phyloP scores from a whole-genome alignment of 2,329 filamentous ascomycete genomes.

The Pseudogymnoascus sp. region DNA sequence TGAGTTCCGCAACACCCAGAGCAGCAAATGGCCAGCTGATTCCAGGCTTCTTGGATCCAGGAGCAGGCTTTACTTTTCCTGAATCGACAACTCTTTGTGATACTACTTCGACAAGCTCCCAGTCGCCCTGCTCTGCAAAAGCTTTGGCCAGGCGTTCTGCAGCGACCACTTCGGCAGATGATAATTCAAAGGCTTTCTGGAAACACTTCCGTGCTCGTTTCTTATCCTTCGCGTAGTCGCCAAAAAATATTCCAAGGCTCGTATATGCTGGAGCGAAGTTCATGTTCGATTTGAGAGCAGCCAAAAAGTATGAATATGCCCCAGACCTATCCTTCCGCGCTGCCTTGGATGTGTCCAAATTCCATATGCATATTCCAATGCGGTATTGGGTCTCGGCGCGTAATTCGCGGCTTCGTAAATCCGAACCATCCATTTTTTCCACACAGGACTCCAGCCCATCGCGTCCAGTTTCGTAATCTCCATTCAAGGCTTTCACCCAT shows the following conservation, averaged over 20 bases:
- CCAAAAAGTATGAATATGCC: slow-evolving; percentile 76
- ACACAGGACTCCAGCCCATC: slow-evolving; percentile 64
- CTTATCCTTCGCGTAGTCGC: slow-evolving; percentile 82
- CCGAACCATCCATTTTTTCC: slow-evolving; percentile 52
- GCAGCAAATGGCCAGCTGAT: slow-evolving; percentile 96
- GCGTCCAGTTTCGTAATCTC: slow-evolving; percentile 60
- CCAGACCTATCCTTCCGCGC: slow-evolving; percentile 73
- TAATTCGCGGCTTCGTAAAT: slow-evolving; percentile 56
- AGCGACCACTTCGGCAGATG: slow-evolving; percentile 73
- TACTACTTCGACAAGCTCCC: slow-evolving; percentile 92
- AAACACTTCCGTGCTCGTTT: slow-evolving; percentile 85
- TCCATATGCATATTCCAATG: slow-evolving; percentile 80
- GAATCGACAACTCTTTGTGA: slow-evolving; percentile 87
- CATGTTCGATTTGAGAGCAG: slow-evolving; percentile 75
- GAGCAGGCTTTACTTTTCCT: slow-evolving; percentile 82
- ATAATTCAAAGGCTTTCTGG: slow-evolving; percentile 91
- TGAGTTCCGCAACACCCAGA: slow-evolving; percentile 86
- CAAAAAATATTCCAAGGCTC: slow-evolving; percentile 80
- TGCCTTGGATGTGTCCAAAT: slow-evolving; percentile 62
- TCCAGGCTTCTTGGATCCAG: slow-evolving; percentile 86
- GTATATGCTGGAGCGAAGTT: slow-evolving; percentile 89
- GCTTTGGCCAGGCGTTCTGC: slow-evolving; percentile 77
- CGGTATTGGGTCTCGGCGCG: slow-evolving; percentile 80
- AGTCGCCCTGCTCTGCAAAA: slow-evolving; percentile 86
- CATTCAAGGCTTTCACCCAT: slow-evolving; percentile 82